Base-by-base conservation (phyloP, 495 filamentous ascomycete species). In the Penicillium psychrofluorescens region DNA sequence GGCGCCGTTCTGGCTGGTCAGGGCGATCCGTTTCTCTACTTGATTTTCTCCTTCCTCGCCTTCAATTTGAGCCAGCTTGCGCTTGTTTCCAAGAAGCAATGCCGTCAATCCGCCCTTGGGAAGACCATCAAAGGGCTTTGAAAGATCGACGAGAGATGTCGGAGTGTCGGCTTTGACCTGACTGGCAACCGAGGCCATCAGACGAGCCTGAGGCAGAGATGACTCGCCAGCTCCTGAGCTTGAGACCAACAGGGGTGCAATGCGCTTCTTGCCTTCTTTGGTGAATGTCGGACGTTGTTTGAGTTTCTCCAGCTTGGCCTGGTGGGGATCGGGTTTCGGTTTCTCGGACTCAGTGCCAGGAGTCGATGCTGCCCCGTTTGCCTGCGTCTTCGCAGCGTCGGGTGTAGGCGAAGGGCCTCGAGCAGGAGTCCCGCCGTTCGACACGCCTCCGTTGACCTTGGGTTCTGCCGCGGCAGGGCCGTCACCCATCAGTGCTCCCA, bases 401-500 rank as follows among this genome's bases (percentile, higher is more conserved):
- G 66, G 47, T 1, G 57, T 49, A 11, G 67, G 65, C 16, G 60
- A 62, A 12, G 61, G 49, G 34, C 49, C 66, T 28, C 62, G 54
- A 27, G 69, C 62, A 36, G 70, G 63, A 9, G 68, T 64, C 8
- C 63, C 63, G 11, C 71, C 69, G 42, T 76, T 76, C 3, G 67
- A 56, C 9, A 63, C 58, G 27, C 60, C 71, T 35, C 73, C 77
- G 54, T 71, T 80, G 31, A 60, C 61, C 14, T 51, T 48, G n/a
- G 55, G 49, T 9, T 63, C 64, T 1, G 59, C 46, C 10, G 53
- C 43, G 27, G 51, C 54, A 49, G 61, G 57, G 11, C 59, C 75
- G 64, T 95, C 94, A 30, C 92, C 92, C 94, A 98, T 98, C 41
- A 98, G 63, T 14, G 90, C 90, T 11, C 92, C 94, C 92, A 99